These are phyloP conservation scores for Diaporthe longicolla DNA, from an alignment of 2,329 filamentous ascomycete genomes.

Conservation along the genomic window DNA sequence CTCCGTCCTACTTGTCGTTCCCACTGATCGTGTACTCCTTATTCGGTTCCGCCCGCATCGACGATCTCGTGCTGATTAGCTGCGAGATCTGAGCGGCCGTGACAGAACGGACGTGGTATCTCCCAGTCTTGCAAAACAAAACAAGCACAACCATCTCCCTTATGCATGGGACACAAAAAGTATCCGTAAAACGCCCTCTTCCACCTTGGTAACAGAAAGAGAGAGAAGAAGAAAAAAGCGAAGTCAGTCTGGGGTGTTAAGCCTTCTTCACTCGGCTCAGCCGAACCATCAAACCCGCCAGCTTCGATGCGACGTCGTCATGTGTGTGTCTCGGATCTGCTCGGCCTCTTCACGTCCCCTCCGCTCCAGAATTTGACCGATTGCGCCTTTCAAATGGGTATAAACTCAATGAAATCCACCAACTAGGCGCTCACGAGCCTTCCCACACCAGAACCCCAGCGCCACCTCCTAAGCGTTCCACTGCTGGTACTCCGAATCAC, in stretches of 20 bases:
- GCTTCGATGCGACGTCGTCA: background rate
- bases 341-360: background rate
- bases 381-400: constrained; percentile 14
- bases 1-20: constrained; percentile 1
- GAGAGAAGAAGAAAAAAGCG: background rate
- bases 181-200: constrained; percentile 31
- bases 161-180: constrained; percentile 3
- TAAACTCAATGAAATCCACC: constrained; percentile 27
- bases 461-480: constrained; percentile 66
- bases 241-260: background rate
- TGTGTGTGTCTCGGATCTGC: background rate
- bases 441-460: constrained; percentile 66
- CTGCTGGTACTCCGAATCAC: constrained; percentile 62
- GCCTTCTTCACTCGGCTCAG: constrained; percentile 4
- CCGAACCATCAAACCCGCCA: background rate
- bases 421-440: constrained; percentile 64
- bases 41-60: background rate
- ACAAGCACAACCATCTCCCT: constrained; percentile 15
- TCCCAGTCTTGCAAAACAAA: constrained; percentile 30
- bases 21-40: constrained; percentile 20
- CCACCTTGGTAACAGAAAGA: constrained; percentile 25
- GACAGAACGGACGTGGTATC: constrained; percentile 41
- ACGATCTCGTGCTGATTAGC: constrained; percentile 16
- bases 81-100: constrained; percentile 16
- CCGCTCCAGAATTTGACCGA: background rate